Evolutionary conservation across 345 rosid genomes (phyloP).

Genomic region (Bretschneidera sinensis): DNA sequence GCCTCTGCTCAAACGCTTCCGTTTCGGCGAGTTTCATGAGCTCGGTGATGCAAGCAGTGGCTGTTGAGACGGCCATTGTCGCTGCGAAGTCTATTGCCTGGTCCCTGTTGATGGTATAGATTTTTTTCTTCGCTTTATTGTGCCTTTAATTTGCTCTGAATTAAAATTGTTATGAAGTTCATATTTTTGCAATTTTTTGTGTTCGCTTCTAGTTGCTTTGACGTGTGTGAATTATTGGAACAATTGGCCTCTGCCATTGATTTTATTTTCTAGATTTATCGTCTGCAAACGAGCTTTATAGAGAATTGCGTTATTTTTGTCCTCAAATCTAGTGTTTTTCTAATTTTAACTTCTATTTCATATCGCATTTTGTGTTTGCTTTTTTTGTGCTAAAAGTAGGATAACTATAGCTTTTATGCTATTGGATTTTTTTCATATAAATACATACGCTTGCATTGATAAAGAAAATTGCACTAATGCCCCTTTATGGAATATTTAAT

Average conservation of each 20-base stretch:
- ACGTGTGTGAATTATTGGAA: not conserved
- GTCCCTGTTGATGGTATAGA: constrained; percentile 35
- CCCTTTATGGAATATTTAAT: no score
- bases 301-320: no score
- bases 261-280: no score
- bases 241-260: not conserved
- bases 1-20: constrained; percentile 19
- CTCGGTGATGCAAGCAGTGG: constrained; percentile 28
- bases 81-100: constrained; percentile 29
- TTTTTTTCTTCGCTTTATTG: not conserved
- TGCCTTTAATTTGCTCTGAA: not conserved
- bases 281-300: not conserved
- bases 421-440: no score
- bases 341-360: no score
- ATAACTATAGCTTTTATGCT: not conserved
- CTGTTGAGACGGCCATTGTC: constrained; percentile 32
- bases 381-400: not conserved
- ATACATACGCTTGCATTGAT: no score
- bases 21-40: constrained; percentile 15
- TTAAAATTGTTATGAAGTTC: no score
- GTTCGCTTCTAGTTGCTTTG: not conserved
- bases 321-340: not conserved
- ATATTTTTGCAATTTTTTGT: not conserved
- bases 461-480: no score
- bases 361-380: no score